Evolutionary conservation across 2,329 filamentous ascomycete species (phyloP).

Genomic region (Paracoccidioides lutzii): DNA sequence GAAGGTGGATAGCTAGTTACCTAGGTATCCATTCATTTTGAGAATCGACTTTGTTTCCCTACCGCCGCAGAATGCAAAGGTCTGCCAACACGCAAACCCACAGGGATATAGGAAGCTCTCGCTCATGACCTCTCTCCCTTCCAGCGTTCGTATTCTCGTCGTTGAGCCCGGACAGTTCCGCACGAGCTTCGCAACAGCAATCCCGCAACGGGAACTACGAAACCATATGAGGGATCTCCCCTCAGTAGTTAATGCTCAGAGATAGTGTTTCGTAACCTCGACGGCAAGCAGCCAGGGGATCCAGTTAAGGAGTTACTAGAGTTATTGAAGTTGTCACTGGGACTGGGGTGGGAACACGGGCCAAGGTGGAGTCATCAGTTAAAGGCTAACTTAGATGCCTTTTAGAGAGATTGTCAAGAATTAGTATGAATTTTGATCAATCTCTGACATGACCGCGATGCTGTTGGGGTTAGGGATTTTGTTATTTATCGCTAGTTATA

Average conservation of each 20-base stretch:
- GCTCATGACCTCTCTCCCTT: constrained; percentile 16
- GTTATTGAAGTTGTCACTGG: constrained; percentile 18
- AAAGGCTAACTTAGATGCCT: constrained; percentile 10
- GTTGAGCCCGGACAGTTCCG: constrained; percentile 19
- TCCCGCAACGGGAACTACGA: constrained; percentile 12
- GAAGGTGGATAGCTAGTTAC: constrained; percentile 13
- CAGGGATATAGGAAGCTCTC: constrained; percentile 17
- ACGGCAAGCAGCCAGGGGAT: constrained; percentile 17
- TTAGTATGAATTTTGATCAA: constrained; percentile 1
- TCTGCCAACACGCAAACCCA: not conserved
- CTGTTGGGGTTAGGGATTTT: not conserved
- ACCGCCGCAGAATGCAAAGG: not conserved
- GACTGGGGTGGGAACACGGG: constrained; percentile 15
- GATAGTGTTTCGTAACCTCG: constrained; percentile 7
- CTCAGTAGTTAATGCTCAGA: constrained; percentile 5
- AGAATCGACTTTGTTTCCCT: not conserved
- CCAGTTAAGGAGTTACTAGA: constrained; percentile 14
- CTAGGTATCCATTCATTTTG: not conserved
- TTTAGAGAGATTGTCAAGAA: constrained; percentile 9
- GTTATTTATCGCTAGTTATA: not conserved
- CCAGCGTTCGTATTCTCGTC: constrained; percentile 15
- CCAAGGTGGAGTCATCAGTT: constrained; percentile 10
- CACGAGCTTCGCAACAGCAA: constrained; percentile 15
- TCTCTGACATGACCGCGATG: not conserved
- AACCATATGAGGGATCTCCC: constrained; percentile 13